Evolutionary conservation across 345 rosid genomes (phyloP).

Genomic region (Salix arbutifolia): DNA sequence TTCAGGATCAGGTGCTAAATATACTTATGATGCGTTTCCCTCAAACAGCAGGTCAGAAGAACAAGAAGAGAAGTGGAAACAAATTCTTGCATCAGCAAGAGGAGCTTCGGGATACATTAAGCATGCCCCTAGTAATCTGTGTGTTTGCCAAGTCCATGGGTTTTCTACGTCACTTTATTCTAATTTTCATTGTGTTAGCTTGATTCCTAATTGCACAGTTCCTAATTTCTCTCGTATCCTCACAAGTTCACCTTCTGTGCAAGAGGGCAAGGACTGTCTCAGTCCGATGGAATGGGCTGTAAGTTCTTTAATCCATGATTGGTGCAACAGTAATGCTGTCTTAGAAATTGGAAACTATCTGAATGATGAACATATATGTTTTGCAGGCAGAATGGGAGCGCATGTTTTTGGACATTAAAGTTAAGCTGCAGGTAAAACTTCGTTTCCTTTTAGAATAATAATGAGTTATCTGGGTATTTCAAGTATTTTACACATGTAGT

Average conservation of each 20-base stretch:
- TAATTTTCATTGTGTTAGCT: not conserved
- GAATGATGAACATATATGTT: conserved; percentile 5
- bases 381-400: conserved; percentile 90
- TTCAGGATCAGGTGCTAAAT: too few species aligned
- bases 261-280: conserved; percentile 52
- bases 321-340: conserved; percentile 11
- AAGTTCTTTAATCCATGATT: conserved; percentile 42
- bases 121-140: conserved; percentile 59
- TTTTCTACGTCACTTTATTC: not conserved
- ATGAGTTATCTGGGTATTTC: not conserved
- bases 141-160: conserved; percentile 8
- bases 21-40: too few species aligned
- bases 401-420: conserved; percentile 98
- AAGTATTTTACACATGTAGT: not conserved
- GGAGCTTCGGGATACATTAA: conserved; percentile 80
- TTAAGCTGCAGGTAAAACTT: conserved; percentile 77
- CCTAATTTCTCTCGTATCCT: conserved; percentile 14
- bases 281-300: conserved; percentile 95
- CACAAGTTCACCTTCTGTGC: conserved; percentile 67
- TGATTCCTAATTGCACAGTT: not conserved
- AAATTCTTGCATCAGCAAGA: too few species aligned
- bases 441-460: not conserved
- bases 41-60: too few species aligned
- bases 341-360: conserved; percentile 12
- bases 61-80: too few species aligned